Conservation (phyloP, 2,329 filamentous ascomycete genomes). For the Xylaria sp. region DNA sequence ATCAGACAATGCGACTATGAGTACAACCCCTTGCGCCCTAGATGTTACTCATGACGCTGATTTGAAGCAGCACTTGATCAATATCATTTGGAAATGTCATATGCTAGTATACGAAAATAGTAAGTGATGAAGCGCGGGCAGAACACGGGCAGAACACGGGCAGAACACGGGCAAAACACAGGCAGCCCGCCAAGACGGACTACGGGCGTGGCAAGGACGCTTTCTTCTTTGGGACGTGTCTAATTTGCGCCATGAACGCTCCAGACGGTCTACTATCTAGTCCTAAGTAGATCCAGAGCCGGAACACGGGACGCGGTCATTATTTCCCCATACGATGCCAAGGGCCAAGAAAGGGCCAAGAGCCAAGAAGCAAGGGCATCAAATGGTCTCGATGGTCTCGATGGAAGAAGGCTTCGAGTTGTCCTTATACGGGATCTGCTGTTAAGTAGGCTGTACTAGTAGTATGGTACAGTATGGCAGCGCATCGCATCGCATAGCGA, state of each 20-base stretch:
- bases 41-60: neutral
- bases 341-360: constrained; percentile 29
- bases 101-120: neutral
- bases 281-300: constrained; percentile 6
- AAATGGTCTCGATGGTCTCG: neutral
- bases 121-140: no score
- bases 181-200: constrained; percentile 23
- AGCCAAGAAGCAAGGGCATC: constrained; percentile 24
- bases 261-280: neutral
- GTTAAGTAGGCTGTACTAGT: neutral
- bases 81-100: neutral
- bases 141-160: no score
- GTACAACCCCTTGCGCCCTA: neutral
- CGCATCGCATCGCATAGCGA: neutral
- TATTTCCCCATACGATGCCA: constrained; percentile 33
- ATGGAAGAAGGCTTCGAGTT: constrained; percentile 6
- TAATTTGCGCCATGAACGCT: constrained; percentile 19
- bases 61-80: neutral
- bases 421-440: neutral
- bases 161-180: no score
- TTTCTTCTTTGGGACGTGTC: constrained; percentile 29
- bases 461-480: constrained; percentile 1
- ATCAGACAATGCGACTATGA: neutral
- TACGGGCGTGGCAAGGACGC: constrained; percentile 8
- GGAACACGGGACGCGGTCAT: constrained; percentile 15